Evolutionary conservation across 2,329 filamentous ascomycete genomes (phyloP), one percentile per base, ranked within the genome.

Genomic region (Exophiala viscosa): DNA sequence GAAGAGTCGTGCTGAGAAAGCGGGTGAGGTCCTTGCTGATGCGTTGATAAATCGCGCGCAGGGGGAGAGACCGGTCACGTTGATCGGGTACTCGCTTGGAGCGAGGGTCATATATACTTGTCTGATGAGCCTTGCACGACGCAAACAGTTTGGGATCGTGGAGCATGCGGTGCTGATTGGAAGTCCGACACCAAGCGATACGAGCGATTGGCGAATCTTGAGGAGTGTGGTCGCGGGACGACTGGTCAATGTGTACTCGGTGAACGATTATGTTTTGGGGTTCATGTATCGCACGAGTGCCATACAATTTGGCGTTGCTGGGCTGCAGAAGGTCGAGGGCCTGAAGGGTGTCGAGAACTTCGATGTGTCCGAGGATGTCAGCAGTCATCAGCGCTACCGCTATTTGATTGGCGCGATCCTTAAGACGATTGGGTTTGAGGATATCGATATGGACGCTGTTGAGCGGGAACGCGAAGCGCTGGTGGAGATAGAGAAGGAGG

Each of bases 281-380:
- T 92, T 96, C 66, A 75, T 96, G 14, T 96, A 96, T 68, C 84
- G 91, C 40, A 86, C 89, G 2, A 90, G 87, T 36, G 90, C 85
- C 53, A 80, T 95, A 23, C 86, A 93, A 59, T 79, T 88, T 36
- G 91, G 91, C 3, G 82, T 96, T 38, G 90, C 90, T 0, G 92
- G 91, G 0, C 73, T 97, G 1, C 87, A 96, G 66, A 77, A 83
- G 31, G 81, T 95, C 18, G 71, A 83, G 52, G 80, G 65, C 11
- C 65, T 76, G 2, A 60, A 66, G 0, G 70, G 70, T 0, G 66
- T 77, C 5, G 86, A 90, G 66, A 90, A 87, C 60, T 73, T 87
- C 48, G 76, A 88, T 58, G 80, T 84, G 20, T 85, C 80, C 55
- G 77, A 83, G 49, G 76, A 84, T 58, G 79, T 88, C 47, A 82